phyloP scores from a whole-genome alignment of 1,139 yeast species.

The Meyerozyma carpophila region DNA sequence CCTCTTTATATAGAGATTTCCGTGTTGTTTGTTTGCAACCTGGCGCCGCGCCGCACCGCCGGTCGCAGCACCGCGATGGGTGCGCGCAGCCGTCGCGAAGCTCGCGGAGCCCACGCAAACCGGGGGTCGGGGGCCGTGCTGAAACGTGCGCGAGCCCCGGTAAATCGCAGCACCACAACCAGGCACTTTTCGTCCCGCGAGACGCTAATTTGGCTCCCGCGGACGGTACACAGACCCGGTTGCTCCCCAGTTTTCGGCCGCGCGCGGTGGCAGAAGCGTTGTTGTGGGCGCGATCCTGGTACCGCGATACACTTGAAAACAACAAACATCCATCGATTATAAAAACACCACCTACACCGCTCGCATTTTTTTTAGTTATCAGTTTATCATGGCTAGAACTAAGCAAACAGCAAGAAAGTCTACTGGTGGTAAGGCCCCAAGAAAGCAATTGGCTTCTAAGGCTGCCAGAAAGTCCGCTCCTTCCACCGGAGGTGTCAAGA shows the following conservation, averaged over 20 bases:
- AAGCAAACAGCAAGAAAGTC: constrained; percentile 99
- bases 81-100: background rate
- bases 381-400: constrained; percentile 84
- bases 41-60: background rate
- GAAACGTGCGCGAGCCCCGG: constrained; percentile 2
- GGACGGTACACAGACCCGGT: background rate
- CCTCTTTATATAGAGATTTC: constrained; percentile 6
- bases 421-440: constrained; percentile 99
- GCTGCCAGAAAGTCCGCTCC: constrained; percentile 99
- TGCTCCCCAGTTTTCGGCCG: too few species aligned
- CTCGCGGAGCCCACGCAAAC: background rate
- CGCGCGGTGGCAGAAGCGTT: background rate
- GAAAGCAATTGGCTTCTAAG: constrained; percentile 98
- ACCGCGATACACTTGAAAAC: background rate
- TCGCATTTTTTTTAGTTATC: constrained; percentile 6
- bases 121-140: background rate
- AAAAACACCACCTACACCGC: constrained; percentile 2
- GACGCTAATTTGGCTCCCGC: background rate
- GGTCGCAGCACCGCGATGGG: background rate
- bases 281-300: background rate
- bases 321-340: background rate
- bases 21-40: constrained; percentile 4
- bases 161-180: constrained; percentile 5
- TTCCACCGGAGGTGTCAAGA: constrained; percentile 98
- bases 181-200: constrained; percentile 1